phyloP scores from a whole-genome alignment of 164 flowering plant genomes.

The Tetracentron sinense region DNA sequence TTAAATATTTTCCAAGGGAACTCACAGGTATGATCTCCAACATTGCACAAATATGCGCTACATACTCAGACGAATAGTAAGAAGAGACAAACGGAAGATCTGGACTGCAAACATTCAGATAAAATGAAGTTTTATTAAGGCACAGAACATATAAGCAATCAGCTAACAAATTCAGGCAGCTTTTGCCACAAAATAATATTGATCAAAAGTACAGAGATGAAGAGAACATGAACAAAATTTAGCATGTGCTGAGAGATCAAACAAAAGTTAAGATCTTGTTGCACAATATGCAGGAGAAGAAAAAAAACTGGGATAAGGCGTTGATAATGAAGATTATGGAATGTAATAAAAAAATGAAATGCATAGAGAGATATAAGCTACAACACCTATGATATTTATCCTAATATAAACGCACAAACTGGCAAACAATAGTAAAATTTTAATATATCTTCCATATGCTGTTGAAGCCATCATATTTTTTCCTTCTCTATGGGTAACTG shows the following conservation, averaged over 20 bases:
- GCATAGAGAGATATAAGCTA: too few relatives aligned
- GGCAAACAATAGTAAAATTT: too few relatives aligned
- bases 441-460: too few relatives aligned
- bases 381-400: too few relatives aligned
- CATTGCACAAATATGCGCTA: conserved; percentile 15
- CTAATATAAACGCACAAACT: too few relatives aligned
- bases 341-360: too few relatives aligned
- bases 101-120: conserved; percentile 16
- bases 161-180: neutral
- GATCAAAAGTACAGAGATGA: neutral
- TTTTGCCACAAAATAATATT: neutral
- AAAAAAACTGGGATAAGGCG: too few relatives aligned
- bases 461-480: too few relatives aligned
- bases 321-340: too few relatives aligned
- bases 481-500: too few relatives aligned
- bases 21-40: conserved; percentile 28
- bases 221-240: neutral
- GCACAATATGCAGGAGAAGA: too few relatives aligned
- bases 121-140: neutral
- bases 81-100: conserved; percentile 22
- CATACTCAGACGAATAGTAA: conserved; percentile 21
- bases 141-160: neutral
- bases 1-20: neutral
- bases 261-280: too few relatives aligned
- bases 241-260: neutral